Evolutionary conservation across 1,139 yeast species (phyloP).

Genomic region (Meyerozyma smithsonii): DNA sequence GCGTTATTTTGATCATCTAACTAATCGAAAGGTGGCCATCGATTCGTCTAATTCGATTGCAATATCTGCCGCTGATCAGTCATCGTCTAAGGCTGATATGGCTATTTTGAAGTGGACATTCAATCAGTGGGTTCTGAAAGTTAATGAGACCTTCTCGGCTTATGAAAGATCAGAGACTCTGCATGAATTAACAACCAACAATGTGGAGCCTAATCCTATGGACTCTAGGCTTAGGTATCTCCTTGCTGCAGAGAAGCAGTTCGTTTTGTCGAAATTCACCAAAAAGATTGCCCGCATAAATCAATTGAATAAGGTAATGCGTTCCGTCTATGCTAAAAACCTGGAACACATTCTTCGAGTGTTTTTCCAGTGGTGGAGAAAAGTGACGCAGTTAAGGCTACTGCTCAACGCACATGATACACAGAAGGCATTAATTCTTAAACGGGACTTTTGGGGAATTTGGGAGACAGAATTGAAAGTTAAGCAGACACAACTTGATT

Average conservation of each 20-base stretch:
- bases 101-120: not conserved
- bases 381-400: not conserved
- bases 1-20: too few species aligned
- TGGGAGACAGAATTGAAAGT: slow-evolving; percentile 3
- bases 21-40: too few species aligned
- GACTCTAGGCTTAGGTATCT: not conserved
- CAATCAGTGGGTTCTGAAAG: not conserved
- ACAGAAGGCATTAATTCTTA: not conserved
- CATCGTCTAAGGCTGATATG: not conserved
- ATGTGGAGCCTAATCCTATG: not conserved
- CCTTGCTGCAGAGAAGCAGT: not conserved
- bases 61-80: not conserved
- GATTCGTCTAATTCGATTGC: not conserved
- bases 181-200: too few species aligned
- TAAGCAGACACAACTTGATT: not conserved
- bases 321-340: not conserved
- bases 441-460: not conserved
- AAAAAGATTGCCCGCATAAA: not conserved
- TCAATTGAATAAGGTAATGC: not conserved
- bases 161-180: too few species aligned
- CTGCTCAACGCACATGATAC: not conserved
- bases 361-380: not conserved
- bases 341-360: not conserved
- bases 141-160: not conserved
- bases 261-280: not conserved